phyloP scores from a whole-genome alignment of 83 land plant species.

The Picea mariana region DNA sequence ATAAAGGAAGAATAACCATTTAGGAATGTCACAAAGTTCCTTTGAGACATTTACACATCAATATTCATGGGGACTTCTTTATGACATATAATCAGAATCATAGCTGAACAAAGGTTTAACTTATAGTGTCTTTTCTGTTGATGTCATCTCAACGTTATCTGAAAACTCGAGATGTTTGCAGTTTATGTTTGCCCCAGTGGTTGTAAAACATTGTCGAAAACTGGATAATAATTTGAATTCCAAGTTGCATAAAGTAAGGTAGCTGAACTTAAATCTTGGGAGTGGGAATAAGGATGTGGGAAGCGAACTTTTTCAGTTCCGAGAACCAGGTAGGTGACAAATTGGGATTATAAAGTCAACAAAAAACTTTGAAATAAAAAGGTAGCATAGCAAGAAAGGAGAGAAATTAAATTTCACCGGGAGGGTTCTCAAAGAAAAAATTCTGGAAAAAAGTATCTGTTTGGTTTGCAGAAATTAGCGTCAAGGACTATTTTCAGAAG shows the following conservation, averaged over 20 bases:
- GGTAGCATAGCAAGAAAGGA: no score
- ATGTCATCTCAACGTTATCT: not conserved
- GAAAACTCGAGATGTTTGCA: not conserved
- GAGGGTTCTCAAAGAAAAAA: no score
- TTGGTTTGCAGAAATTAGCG: no score
- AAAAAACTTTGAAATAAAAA: no score
- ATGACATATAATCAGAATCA: not conserved
- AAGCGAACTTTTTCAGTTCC: no score
- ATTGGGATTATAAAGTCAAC: no score
- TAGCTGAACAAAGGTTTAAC: not conserved
- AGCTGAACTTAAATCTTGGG: not conserved
- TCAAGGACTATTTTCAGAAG: no score
- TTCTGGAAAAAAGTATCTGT: no score
- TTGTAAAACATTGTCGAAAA: not conserved
- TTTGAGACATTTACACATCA: not conserved
- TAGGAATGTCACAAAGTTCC: not conserved
- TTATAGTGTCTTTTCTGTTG: not conserved
- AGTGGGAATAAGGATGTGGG: not conserved
- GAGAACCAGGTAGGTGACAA: no score
- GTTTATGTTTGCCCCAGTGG: not conserved
- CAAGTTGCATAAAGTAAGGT: not conserved
- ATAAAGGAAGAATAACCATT: not conserved
- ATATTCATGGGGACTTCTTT: not conserved
- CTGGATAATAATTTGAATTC: not conserved
- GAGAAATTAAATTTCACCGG: no score